Percentiles rank a stretch among this genome's conserved stretches.
phyloP scores from a whole-genome alignment of 2,329 filamentous ascomycete species.

The Colletotrichum tabaci region DNA sequence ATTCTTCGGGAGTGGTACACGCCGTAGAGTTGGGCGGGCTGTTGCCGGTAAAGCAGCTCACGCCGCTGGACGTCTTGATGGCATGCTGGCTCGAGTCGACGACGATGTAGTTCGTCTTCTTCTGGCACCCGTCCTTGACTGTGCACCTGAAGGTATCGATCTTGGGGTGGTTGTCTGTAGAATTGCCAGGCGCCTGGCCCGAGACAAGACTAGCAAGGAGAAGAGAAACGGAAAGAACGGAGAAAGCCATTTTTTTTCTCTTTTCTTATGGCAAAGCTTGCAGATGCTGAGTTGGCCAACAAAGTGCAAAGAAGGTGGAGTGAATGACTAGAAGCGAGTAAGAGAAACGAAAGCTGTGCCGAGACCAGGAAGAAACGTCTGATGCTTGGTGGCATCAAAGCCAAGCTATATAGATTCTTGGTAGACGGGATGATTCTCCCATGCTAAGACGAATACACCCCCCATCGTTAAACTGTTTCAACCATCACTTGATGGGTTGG shows the following conservation, averaged over 20 bases:
- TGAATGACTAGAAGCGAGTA: constrained; percentile 10
- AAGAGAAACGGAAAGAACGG: constrained; percentile 34
- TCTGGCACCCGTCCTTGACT: constrained; percentile 61
- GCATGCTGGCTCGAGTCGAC: constrained; percentile 61
- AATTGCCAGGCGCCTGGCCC: constrained; percentile 38
- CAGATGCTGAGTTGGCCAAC: constrained; percentile 30
- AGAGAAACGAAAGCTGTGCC: background rate
- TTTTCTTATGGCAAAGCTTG: background rate
- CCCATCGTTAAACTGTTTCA: constrained; percentile 15
- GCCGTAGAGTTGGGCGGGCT: constrained; percentile 53
- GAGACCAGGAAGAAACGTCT: background rate
- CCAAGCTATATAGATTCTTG: constrained; percentile 33
- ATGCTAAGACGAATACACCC: constrained; percentile 5
- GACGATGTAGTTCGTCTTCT: constrained; percentile 64
- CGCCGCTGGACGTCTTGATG: constrained; percentile 50
- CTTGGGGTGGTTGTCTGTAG: constrained; percentile 62
- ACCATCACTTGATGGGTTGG: background rate
- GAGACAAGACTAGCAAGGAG: constrained; percentile 32
- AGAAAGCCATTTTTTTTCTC: constrained; percentile 23
- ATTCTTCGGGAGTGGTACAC: constrained; percentile 62
- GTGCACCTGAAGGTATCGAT: constrained; percentile 67
- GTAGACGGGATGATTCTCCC: constrained; percentile 17
- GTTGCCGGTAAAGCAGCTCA: constrained; percentile 47
- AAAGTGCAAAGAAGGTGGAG: constrained; percentile 10
- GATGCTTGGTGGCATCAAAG: constrained; percentile 1